A percentile compares a stretch with the other conserved stretches of the same genome.
Conservation (phyloP, 371 early-diverging fungal species). For the Coemansia sp. region DNA sequence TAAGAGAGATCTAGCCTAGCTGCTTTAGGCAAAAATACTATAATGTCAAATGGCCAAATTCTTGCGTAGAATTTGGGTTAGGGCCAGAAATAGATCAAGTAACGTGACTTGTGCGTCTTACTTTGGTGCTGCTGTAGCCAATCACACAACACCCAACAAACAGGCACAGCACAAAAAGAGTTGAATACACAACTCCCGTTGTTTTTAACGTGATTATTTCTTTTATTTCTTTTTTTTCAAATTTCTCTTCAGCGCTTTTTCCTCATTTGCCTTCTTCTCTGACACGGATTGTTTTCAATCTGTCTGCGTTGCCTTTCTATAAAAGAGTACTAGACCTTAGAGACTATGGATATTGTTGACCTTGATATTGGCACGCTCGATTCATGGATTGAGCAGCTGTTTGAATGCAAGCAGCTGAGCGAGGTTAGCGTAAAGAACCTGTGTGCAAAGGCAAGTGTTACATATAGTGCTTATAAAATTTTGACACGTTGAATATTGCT, state of each 20-base stretch:
- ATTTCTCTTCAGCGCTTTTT: background rate
- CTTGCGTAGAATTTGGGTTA: background rate
- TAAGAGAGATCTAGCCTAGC: background rate
- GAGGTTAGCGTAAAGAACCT: conserved; percentile 83
- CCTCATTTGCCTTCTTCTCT: conserved; percentile 5
- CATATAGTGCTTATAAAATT: background rate
- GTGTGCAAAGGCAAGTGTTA: conserved; percentile 73
- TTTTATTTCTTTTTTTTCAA: conserved; percentile 1
- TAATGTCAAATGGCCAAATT: background rate
- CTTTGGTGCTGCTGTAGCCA: background rate
- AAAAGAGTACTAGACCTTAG: conserved; percentile 2
- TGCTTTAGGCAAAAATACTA: background rate
- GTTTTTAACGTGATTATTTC: background rate
- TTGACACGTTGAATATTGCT: background rate
- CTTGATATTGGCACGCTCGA: conserved; percentile 60
- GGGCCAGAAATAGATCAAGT: background rate
- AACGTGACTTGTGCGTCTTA: background rate
- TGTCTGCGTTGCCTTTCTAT: background rate
- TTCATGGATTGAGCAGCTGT: conserved; percentile 61
- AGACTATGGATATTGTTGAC: conserved; percentile 47
- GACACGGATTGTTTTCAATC: background rate
- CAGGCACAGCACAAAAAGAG: background rate
- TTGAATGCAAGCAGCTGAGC: conserved; percentile 77
- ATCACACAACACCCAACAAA: background rate
- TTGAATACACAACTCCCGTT: too few relatives aligned